Evolutionary conservation across 208 protist genomes (phyloP).

Genomic region (Crithidia mellificae): DNA sequence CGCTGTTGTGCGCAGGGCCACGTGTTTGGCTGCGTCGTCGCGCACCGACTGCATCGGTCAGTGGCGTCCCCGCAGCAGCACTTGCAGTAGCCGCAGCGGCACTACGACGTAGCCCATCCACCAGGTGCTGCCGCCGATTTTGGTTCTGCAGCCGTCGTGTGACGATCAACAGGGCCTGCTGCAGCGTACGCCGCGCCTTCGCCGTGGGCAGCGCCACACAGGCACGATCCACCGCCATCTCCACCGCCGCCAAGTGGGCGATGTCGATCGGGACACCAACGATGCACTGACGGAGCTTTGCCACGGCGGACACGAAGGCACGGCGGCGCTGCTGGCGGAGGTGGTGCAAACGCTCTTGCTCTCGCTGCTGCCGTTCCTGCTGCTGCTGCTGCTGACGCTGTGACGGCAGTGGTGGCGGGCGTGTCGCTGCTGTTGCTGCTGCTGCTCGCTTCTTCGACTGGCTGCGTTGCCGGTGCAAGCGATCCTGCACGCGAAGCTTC

Average conservation of each 20-base stretch:
- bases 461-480: background rate
- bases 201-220: constrained; percentile 14
- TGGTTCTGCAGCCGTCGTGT: constrained; percentile 38
- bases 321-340: constrained; percentile 20
- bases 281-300: constrained; percentile 32
- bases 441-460: too few species aligned
- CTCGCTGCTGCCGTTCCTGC: constrained; percentile 2
- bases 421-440: too few species aligned
- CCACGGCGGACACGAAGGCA: constrained; percentile 33
- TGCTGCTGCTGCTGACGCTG: too few species aligned
- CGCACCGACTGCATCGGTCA: background rate
- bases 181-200: constrained; percentile 23
- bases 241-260: constrained; percentile 22
- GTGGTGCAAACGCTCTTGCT: constrained; percentile 6
- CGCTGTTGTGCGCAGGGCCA: background rate
- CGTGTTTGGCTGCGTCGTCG: background rate
- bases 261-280: constrained; percentile 27
- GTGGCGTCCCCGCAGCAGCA: background rate
- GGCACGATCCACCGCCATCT: constrained; percentile 29
- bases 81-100: background rate
- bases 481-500: background rate
- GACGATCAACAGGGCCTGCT: constrained; percentile 44
- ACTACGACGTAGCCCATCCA: background rate
- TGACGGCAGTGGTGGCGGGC: too few species aligned
- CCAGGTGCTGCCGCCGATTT: constrained; percentile 12